A percentile compares a stretch with the other conserved stretches of the same genome.
These are phyloP conservation scores for Flaveria linearis DNA, from an alignment of 129 eudicot species.

Conservation along the genomic window DNA sequence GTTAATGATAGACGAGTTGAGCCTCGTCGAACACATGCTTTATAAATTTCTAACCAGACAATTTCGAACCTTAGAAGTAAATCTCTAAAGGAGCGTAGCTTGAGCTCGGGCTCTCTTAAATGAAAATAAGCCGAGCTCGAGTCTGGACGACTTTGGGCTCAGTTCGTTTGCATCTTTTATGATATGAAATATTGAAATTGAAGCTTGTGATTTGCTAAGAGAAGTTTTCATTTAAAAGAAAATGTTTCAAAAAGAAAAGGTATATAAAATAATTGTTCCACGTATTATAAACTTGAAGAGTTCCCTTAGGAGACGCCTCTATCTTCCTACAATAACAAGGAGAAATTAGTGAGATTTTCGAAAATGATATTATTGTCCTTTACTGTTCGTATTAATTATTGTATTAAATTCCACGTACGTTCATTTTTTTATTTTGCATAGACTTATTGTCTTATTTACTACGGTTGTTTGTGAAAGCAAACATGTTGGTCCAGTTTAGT, in stretches of 20 bases:
- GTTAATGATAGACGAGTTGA: no score
- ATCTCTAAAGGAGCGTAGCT: no score
- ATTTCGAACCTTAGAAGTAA: no score
- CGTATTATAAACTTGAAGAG: neutral
- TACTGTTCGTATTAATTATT: neutral
- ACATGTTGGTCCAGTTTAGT: no score
- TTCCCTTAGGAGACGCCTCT: neutral
- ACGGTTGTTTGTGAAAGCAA: no score
- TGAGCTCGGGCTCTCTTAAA: no score
- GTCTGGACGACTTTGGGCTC: no score
- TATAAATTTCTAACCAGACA: no score
- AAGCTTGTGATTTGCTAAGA: neutral
- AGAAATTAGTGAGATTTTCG: neutral
- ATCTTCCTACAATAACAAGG: neutral
- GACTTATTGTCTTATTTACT: constrained; percentile 20
- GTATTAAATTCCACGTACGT: no score
- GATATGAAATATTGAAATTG: neutral
- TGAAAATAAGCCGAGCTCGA: no score
- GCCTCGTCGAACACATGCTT: no score
- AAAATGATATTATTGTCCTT: neutral
- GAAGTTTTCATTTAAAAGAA: neutral
- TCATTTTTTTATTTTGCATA: neutral
- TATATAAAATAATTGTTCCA: neutral
- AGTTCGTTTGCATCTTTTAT: no score
- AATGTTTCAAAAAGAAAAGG: neutral